Conservation (phyloP, 2,329 filamentous ascomycete genomes). For the Verticillium klebahnii region DNA sequence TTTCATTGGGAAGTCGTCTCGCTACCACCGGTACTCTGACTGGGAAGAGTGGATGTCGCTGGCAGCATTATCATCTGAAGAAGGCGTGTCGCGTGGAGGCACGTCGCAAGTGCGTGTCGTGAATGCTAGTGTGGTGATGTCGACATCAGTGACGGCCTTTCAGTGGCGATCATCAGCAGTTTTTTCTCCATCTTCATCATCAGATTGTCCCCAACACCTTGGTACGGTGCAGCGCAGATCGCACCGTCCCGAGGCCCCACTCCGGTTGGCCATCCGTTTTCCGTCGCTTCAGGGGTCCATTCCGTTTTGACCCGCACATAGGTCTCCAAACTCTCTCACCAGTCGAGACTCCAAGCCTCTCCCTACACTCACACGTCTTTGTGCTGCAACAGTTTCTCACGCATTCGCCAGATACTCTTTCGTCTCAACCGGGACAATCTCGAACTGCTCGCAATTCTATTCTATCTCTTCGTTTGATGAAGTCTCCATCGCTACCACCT, state of each 20-base stretch:
- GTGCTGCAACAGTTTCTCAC: too few species aligned
- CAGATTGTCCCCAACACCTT: slow-evolving; percentile 1
- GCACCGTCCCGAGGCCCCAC: background rate
- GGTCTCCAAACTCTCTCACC: background rate
- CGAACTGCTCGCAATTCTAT: background rate
- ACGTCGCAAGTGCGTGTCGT: background rate
- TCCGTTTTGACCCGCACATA: background rate
- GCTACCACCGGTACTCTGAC: slow-evolving; percentile 7
- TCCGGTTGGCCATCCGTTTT: background rate
- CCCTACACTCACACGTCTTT: too few species aligned
- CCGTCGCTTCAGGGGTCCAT: background rate
- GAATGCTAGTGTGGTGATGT: background rate
- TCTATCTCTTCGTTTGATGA: background rate
- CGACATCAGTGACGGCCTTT: background rate
- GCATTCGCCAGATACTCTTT: too few species aligned
- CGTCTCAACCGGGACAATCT: too few species aligned
- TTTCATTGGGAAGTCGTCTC: slow-evolving; percentile 32
- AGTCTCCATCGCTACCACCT: background rate
- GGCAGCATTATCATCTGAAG: background rate
- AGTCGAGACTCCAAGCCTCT: background rate
- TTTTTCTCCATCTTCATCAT: slow-evolving; percentile 4
- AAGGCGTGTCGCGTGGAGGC: background rate
- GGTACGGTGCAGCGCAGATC: background rate
- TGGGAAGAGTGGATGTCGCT: background rate
- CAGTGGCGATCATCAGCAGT: background rate